phyloP scores from a whole-genome alignment of 2,329 filamentous ascomycete genomes.

The Paecilomyces dactylethromorphus region DNA sequence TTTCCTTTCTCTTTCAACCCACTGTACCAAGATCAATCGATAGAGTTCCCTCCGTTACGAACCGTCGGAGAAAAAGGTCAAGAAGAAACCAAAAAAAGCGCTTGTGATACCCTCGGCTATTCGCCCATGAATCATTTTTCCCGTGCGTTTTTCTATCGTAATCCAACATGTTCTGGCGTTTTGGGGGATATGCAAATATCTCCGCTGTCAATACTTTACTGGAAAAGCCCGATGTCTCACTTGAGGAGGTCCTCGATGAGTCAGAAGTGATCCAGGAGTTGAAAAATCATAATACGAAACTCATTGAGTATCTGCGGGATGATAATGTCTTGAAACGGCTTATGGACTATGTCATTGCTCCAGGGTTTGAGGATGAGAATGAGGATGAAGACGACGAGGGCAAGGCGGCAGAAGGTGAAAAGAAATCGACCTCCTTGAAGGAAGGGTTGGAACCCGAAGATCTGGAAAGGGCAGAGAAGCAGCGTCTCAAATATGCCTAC shows the following conservation, averaged over 20 bases:
- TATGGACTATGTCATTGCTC: conserved; percentile 85
- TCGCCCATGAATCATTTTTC: conserved; percentile 29
- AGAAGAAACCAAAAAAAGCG: conserved; percentile 1
- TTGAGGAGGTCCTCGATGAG: conserved; percentile 94
- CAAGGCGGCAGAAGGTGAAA: conserved; percentile 39
- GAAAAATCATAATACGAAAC: conserved; percentile 95
- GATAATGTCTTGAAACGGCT: conserved; percentile 77
- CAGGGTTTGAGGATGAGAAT: conserved; percentile 49
- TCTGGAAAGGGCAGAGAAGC: conserved; percentile 75
- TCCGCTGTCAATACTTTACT: conserved; percentile 95
- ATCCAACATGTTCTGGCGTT: conserved; percentile 96
- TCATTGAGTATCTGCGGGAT: conserved; percentile 91
- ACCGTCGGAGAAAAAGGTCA: neutral
- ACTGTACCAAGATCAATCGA: neutral
- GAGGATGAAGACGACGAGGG: conserved; percentile 48
- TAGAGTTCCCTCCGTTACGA: neutral
- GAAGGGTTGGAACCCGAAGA: conserved; percentile 33
- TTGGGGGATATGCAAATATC: conserved; percentile 96
- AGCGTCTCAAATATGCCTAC: conserved; percentile 87
- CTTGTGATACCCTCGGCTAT: conserved; percentile 2
- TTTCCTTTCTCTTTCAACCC: conserved; percentile 1
- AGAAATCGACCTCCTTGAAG: conserved; percentile 27
- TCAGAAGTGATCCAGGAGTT: conserved; percentile 94
- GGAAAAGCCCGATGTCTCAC: conserved; percentile 87
- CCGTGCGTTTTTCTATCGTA: conserved; percentile 21